Evolutionary conservation across 2,329 filamentous ascomycete genomes (phyloP).

Genomic region (Trichoderma endophyticum): DNA sequence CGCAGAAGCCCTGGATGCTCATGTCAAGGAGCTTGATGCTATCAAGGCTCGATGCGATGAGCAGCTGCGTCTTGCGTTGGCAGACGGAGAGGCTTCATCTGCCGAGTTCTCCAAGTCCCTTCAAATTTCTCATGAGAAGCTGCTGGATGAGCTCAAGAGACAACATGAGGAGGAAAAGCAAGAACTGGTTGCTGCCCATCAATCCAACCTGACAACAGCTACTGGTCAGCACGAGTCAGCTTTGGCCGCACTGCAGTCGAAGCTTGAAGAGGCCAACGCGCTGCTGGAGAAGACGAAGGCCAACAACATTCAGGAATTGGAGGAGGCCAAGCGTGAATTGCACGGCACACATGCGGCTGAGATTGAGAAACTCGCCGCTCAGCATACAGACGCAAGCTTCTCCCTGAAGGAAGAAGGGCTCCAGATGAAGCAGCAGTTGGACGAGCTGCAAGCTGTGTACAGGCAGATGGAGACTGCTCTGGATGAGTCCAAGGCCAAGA

Average conservation of each 20-base stretch:
- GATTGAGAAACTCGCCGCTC: conserved; percentile 45
- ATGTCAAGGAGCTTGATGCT: conserved; percentile 50
- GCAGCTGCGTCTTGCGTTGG: conserved; percentile 43
- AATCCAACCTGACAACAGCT: conserved; percentile 17
- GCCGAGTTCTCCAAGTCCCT: conserved; percentile 42
- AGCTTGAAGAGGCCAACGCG: conserved; percentile 39
- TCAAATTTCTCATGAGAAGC: conserved; percentile 40
- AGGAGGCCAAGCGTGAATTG: conserved; percentile 44
- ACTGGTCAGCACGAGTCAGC: conserved; percentile 22
- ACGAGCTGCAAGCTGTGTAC: conserved; percentile 39
- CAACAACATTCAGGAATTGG: conserved; percentile 43
- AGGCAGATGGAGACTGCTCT: conserved; percentile 42
- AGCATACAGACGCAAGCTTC: conserved; percentile 38
- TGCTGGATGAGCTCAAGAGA: conserved; percentile 42
- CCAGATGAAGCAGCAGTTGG: conserved; percentile 42
- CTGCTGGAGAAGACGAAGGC: conserved; percentile 47
- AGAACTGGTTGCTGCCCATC: conserved; percentile 29
- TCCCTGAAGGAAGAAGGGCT: conserved; percentile 41
- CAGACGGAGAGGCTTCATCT: conserved; percentile 40
- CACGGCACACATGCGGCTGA: conserved; percentile 45
- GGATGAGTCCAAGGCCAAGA: conserved; percentile 37
- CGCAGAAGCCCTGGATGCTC: conserved; percentile 47
- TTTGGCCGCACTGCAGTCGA: conserved; percentile 34
- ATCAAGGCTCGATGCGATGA: conserved; percentile 54
- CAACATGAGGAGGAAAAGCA: conserved; percentile 40